Base-by-base conservation (phyloP, 2,329 filamentous ascomycete species). In the Exserohilum turcica region DNA sequence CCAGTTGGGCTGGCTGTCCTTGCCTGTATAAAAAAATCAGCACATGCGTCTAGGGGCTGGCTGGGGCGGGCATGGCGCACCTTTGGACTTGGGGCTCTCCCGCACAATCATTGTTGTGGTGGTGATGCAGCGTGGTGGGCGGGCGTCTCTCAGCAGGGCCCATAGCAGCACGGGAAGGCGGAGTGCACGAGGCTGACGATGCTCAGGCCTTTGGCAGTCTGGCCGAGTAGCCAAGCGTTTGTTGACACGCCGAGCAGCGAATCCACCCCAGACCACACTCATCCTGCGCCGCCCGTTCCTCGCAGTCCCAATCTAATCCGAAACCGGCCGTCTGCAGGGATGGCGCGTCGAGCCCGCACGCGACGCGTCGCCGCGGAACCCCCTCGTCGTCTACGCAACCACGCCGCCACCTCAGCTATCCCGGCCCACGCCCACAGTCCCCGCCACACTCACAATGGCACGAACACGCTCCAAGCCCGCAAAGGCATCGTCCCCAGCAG, bases 1-100 rank as follows among this genome's bases (percentile, higher is more conserved):
- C 85, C 85, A 88, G 52, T 69, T 77, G 58, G 72, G 75, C n/a
- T 65, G 64, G 28, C 68, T 64, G 31, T 71, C 72, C 71, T 62
- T 79, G 74, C 59, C 73, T 72, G 40, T 27, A 10, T 21, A 12
- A 8, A 15, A 15, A 8, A 29, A 46, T 72, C 46, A 71, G 64
- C 45, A 54, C 29, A 32, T 21, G 48, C 31, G 21, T 35, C 31
- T 21, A 27, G 10, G 27, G 13, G 2, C 5, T n/a, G 12, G n/a
- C 19, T 27, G 16, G 24, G 28, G 38, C n/a, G 8, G n/a, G 5
- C 21, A 32, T 40, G 37, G 53, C 63, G 57, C 72, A 74, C 74
- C 70, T 61, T 73, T 74, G 33, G 74, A 71, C 55, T 75, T 78
- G 13, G 79, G 77, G 53, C 78, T 80, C 66, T 80, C 77, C 61